Conservation (phyloP, 1,284 basidiomycete species). For the Ceratobasidium sp. region DNA sequence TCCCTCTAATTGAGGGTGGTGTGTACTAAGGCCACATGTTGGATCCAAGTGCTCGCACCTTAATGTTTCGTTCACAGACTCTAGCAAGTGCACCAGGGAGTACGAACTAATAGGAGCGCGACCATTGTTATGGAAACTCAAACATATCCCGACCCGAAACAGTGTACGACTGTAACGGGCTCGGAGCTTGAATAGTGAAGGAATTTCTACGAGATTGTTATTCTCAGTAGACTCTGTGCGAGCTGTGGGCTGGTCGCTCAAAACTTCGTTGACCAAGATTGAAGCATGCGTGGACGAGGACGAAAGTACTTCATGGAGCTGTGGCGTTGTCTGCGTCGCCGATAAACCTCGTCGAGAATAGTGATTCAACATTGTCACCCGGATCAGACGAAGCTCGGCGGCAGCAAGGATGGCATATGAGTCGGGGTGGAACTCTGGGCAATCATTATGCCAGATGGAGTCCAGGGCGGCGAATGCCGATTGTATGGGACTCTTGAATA, state of each 20-base stretch:
- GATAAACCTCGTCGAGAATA: not conserved
- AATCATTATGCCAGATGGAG: conserved; percentile 6
- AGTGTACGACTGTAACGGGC: no score
- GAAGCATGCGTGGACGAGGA: not conserved
- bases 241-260: no score
- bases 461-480: not conserved
- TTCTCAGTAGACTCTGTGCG: not conserved
- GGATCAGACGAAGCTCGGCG: conserved; percentile 7
- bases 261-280: not conserved
- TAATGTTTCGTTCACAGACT: no score
- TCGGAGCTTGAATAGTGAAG: no score
- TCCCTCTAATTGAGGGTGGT: no score
- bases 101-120: no score
- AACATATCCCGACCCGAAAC: no score
- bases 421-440: not conserved
- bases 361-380: not conserved
- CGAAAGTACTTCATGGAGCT: not conserved
- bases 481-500: not conserved
- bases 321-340: not conserved
- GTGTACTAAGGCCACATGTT: no score
- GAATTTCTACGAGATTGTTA: no score
- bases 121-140: no score
- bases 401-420: conserved; percentile 14
- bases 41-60: no score
- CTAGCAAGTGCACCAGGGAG: no score